Percentiles rank a stretch among this genome's conserved stretches.
Evolutionary conservation across 1,139 yeast species (phyloP).

Genomic region (Kodamaea plutei): DNA sequence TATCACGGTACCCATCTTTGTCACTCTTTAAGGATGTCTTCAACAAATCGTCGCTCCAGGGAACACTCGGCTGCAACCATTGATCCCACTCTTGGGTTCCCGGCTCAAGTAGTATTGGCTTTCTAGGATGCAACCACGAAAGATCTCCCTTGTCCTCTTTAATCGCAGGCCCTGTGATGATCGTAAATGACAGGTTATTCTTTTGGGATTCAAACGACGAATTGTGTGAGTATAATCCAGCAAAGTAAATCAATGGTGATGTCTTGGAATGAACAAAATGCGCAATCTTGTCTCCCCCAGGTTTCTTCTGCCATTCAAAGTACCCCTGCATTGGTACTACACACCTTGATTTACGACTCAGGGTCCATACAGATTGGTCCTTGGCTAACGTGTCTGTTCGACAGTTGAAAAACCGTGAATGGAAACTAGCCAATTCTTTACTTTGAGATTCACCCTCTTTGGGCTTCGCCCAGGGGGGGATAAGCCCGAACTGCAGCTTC

Average conservation of each 20-base stretch:
- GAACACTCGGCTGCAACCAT: conserved; percentile 56
- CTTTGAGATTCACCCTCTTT: conserved; percentile 16
- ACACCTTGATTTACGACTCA: conserved; percentile 47
- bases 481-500: conserved; percentile 40
- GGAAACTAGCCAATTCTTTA: conserved; percentile 28
- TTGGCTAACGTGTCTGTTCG: conserved; percentile 51
- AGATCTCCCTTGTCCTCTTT: conserved; percentile 39
- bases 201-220: conserved; percentile 26
- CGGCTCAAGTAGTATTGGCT: conserved; percentile 69
- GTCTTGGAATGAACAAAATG: conserved; percentile 58
- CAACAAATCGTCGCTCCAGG: conserved; percentile 35
- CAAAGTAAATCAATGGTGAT: conserved; percentile 55
- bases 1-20: conserved; percentile 36
- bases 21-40: conserved; percentile 34
- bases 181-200: conserved; percentile 53
- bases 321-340: conserved; percentile 80
- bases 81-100: conserved; percentile 49
- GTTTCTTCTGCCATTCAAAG: conserved; percentile 65
- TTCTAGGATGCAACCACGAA: conserved; percentile 69
- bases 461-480: conserved; percentile 44
- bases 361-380: conserved; percentile 48
- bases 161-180: conserved; percentile 70
- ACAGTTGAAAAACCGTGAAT: conserved; percentile 54
- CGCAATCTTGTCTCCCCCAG: conserved; percentile 47
- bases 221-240: conserved; percentile 63